These are phyloP conservation scores for Suillus spraguei DNA, from an alignment of 768 basidiomycete species.

Conservation along the genomic window DNA sequence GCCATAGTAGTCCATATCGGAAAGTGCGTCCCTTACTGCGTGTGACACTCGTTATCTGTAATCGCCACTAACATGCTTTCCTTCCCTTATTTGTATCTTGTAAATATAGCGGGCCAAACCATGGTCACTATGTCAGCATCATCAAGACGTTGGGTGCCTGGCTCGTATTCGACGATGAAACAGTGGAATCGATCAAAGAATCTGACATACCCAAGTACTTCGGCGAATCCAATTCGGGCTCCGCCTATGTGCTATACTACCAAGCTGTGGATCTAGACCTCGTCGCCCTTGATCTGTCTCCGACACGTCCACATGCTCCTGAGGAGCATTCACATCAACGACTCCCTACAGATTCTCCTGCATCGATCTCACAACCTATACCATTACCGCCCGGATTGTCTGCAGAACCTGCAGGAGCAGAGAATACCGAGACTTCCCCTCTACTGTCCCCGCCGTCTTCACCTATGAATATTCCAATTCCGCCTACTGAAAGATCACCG, in stretches of 20 bases:
- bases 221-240: conserved; percentile 85
- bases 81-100: conserved; percentile 21
- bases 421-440: conserved; percentile 17
- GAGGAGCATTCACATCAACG: conserved; percentile 17
- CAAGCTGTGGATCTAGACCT: conserved; percentile 89
- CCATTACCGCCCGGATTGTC: conserved; percentile 42
- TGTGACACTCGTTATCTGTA: conserved; percentile 14
- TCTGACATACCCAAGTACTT: conserved; percentile 91
- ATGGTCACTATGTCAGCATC: conserved; percentile 97
- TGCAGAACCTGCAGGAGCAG: conserved; percentile 24
- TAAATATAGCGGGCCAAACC: conserved; percentile 83
- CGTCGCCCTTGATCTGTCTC: conserved; percentile 65
- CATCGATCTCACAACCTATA: conserved; percentile 22
- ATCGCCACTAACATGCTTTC: conserved; percentile 15
- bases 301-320: conserved; percentile 25
- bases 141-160: conserved; percentile 84
- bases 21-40: conserved; percentile 63
- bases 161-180: conserved; percentile 96
- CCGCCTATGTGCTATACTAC: conserved; percentile 97
- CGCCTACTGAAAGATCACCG: conserved; percentile 22
- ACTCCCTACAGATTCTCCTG: conserved; percentile 29
- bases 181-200: conserved; percentile 86
- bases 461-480: conserved; percentile 20
- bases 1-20: conserved; percentile 99
- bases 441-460: conserved; percentile 25